Evolutionary conservation across 345 rosid genomes (phyloP).

Genomic region (Boechera retrofracta): DNA sequence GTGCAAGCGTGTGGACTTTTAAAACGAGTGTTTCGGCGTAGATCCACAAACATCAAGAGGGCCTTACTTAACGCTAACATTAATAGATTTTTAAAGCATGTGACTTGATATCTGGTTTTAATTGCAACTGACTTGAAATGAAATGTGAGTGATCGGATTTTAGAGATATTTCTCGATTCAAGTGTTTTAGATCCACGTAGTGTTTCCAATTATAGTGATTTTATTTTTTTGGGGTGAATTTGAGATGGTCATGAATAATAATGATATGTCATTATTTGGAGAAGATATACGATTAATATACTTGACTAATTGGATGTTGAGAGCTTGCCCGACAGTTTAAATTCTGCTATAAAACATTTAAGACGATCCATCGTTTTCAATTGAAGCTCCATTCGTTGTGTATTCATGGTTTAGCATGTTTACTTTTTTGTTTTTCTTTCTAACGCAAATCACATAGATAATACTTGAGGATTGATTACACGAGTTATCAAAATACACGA

Average conservation of each 20-base stretch:
- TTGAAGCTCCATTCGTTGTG: background rate
- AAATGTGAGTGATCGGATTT: slow-evolving; percentile 25
- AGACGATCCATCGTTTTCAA: background rate
- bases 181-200: slow-evolving; percentile 21
- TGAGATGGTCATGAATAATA: background rate
- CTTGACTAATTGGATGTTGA: slow-evolving; percentile 4
- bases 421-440: background rate
- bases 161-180: slow-evolving; percentile 31
- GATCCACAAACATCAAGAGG: slow-evolving; percentile 39
- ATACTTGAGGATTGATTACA: too few species aligned
- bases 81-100: slow-evolving; percentile 34
- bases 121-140: slow-evolving; percentile 28
- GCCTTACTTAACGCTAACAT: slow-evolving; percentile 41
- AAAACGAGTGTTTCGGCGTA: slow-evolving; percentile 41
- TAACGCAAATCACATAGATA: too few species aligned
- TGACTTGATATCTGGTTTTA: slow-evolving; percentile 37
- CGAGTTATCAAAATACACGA: too few species aligned
- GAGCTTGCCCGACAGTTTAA: background rate
- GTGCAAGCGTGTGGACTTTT: slow-evolving; percentile 50
- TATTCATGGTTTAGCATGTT: background rate
- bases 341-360: background rate
- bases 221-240: background rate
- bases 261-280: slow-evolving; percentile 1
- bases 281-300: background rate
- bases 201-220: background rate